Evolutionary conservation across 495 filamentous ascomycete genomes (phyloP).

Genomic region (Talaromyces ruber): DNA sequence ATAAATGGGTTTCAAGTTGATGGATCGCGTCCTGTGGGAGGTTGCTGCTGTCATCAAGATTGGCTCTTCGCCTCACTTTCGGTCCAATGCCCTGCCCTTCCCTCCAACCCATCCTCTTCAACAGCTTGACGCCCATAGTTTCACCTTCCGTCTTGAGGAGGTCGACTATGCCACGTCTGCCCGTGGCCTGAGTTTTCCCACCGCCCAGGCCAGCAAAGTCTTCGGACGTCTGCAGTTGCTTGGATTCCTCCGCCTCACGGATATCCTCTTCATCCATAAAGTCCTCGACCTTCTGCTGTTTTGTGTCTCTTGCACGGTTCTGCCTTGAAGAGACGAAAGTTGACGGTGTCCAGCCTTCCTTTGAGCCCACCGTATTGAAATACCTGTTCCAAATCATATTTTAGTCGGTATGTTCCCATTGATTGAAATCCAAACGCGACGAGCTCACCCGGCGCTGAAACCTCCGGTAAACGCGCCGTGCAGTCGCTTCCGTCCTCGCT

Average conservation of each 20-base stretch:
- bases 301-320: constrained; percentile 63
- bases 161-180: constrained; percentile 58
- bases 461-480: constrained; percentile 97
- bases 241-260: constrained; percentile 73
- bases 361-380: constrained; percentile 95
- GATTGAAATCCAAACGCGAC: constrained; percentile 11
- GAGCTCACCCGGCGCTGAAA: constrained; percentile 81
- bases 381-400: constrained; percentile 49
- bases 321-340: constrained; percentile 86
- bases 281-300: constrained; percentile 69
- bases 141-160: constrained; percentile 68
- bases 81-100: constrained; percentile 90
- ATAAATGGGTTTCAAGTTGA: constrained; percentile 51
- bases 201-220: constrained; percentile 72
- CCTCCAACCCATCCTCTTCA: constrained; percentile 94
- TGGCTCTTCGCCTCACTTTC: constrained; percentile 69
- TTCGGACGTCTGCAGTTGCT: constrained; percentile 59
- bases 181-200: constrained; percentile 46
- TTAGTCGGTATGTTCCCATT: constrained; percentile 20
- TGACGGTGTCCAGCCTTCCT: constrained; percentile 93
- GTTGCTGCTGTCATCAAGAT: constrained; percentile 47
- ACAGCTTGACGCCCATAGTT: constrained; percentile 80
- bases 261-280: constrained; percentile 99
- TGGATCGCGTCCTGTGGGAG: constrained; percentile 15
- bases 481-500: constrained; percentile 80